Evolutionary conservation across 208 protist genomes (phyloP).

Genomic region (Endotrypanum monterogeii): DNA sequence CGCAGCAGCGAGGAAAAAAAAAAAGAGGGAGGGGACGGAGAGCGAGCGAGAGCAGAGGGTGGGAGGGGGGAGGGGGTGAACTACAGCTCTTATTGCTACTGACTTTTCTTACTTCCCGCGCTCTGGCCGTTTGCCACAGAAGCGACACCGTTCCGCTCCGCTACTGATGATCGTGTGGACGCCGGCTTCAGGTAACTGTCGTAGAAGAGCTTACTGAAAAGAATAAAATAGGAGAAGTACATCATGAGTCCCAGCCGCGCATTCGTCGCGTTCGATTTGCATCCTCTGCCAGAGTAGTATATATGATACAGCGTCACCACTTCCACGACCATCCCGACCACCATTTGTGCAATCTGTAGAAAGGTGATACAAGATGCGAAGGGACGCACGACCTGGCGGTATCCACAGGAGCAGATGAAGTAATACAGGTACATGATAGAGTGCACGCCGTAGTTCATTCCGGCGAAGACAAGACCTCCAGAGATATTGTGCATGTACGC

Average conservation of each 20-base stretch:
- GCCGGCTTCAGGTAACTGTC: constrained; percentile 68
- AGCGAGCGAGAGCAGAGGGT: background rate
- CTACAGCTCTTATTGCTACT: constrained; percentile 9
- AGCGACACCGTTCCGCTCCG: constrained; percentile 17
- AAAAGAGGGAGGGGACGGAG: too few relatives aligned
- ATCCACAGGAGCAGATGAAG: constrained; percentile 70
- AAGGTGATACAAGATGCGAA: constrained; percentile 84
- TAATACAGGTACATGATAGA: constrained; percentile 96
- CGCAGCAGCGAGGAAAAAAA: too few relatives aligned
- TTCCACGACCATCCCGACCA: constrained; percentile 75
- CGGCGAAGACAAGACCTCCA: constrained; percentile 78
- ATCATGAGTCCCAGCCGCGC: constrained; percentile 72
- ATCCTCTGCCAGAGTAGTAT: constrained; percentile 44
- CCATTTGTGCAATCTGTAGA: constrained; percentile 93
- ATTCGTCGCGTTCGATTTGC: constrained; percentile 65
- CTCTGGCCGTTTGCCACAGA: constrained; percentile 3
- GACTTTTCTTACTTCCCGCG: constrained; percentile 1
- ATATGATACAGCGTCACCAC: constrained; percentile 54
- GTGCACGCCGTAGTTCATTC: constrained; percentile 94
- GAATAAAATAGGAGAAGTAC: constrained; percentile 92
- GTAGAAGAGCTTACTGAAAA: constrained; percentile 89
- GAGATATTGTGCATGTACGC: constrained; percentile 53
- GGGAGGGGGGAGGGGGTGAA: background rate
- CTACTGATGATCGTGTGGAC: background rate
- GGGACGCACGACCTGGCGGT: constrained; percentile 60